A percentile compares a stretch with the other conserved stretches of the same genome.
phyloP scores from a whole-genome alignment of 2,329 filamentous ascomycete genomes.

The Verticillium alfalfae region DNA sequence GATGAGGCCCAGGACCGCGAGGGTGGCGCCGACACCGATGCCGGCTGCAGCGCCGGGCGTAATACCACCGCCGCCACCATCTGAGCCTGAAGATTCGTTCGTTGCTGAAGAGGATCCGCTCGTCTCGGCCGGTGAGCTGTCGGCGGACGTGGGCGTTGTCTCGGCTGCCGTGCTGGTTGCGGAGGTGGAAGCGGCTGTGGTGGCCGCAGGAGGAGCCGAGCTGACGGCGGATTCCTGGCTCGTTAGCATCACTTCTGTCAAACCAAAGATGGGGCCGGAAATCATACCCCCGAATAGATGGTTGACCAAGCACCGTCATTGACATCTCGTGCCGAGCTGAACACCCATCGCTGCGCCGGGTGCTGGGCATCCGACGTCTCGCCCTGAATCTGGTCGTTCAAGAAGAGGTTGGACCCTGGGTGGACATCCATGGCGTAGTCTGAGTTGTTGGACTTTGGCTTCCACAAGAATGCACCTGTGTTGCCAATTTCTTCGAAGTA shows the following conservation, averaged over 20 bases:
- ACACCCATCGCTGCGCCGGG: slow-evolving; percentile 25
- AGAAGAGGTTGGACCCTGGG: slow-evolving; percentile 21
- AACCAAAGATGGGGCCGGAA: too few species aligned
- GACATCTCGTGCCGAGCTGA: slow-evolving; percentile 21
- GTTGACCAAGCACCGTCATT: slow-evolving; percentile 26
- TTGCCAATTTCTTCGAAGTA: slow-evolving; percentile 22
- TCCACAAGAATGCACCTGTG: slow-evolving; percentile 19
- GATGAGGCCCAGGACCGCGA: slow-evolving; percentile 17
- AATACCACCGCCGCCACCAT: slow-evolving; percentile 8
- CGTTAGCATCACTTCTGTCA: background rate
- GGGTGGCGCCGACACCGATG: slow-evolving; percentile 20
- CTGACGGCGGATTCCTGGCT: background rate
- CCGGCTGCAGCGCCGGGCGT: slow-evolving; percentile 22
- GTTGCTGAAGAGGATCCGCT: background rate
- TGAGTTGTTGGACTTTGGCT: slow-evolving; percentile 18
- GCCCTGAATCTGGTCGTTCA: slow-evolving; percentile 19
- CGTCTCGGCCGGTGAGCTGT: background rate
- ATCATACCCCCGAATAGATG: slow-evolving; percentile 19
- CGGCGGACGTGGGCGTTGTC: slow-evolving; percentile 2
- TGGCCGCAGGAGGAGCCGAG: slow-evolving; percentile 7
- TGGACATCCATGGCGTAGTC: slow-evolving; percentile 25
- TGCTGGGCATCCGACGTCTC: slow-evolving; percentile 10
- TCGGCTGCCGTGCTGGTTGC: background rate
- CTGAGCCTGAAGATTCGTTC: background rate
- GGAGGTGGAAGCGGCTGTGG: slow-evolving; percentile 3